Evolutionary conservation across 1,284 basidiomycete species (phyloP), one percentile per base, ranked within the genome.

Genomic region (Pyrrhoderma lamaoense): DNA sequence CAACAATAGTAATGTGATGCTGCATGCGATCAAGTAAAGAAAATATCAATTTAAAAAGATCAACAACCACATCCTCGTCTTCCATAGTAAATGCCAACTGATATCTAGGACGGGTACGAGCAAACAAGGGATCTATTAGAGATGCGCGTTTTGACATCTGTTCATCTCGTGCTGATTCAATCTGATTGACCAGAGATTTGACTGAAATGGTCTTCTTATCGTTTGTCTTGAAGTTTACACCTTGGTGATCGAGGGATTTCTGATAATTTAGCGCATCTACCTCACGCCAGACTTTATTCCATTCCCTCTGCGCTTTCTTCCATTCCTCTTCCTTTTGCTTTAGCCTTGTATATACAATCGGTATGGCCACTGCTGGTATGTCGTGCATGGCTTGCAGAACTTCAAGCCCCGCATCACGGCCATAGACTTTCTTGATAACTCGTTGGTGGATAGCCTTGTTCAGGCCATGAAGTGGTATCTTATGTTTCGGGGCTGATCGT

Each of bases 211-310:
- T 79, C 69, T 95, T 96, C 77, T 97, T 98, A 71, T 99, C 96
- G 40, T 78, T 78, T 19, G 80, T 75, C 72, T 94, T 95, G 80
- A 95, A 96, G 54, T 82, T 80, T 61, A 95, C 87, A 13, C 85
- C 89, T 65, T 96, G 93, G 65, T 96, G 92, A 65, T 98, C 95
- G 57, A 98, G 76, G 44, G 86, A 88, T 74, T 93, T 94, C 68
- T 83, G 80, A 65, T 91, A 97, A 70, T 97, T 97, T 59, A 89
- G 77, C 38, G 89, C 89, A 62, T 97, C 95, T 19, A 97, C 91
- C 71, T 97, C 95, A 50, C 94, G 75, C 96, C 95, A 99, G 45
- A 98, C 91, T 65, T 95, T 92, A 72, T 98, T 97, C 96, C 96
- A 99, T 69, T 97, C 96, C 56, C 93, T 72, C 67, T 97, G 91